These are phyloP conservation scores for Scheffersomyces spartinae DNA, from an alignment of 805 yeast genomes.

Conservation along the genomic window DNA sequence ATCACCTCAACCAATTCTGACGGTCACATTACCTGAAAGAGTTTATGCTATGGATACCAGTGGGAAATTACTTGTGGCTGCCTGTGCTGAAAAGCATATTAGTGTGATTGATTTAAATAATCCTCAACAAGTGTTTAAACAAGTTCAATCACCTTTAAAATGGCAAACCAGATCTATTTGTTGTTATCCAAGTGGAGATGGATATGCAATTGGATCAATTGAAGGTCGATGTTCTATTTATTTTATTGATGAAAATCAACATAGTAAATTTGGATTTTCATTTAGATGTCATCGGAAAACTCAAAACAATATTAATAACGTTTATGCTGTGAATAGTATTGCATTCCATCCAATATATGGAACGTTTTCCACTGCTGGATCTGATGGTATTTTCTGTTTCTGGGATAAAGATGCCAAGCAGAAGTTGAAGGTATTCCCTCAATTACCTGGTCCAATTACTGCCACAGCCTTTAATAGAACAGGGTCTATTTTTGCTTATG, in stretches of 20 bases:
- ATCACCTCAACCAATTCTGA: constrained; percentile 69
- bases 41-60: constrained; percentile 82
- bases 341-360: constrained; percentile 84
- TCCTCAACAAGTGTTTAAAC: constrained; percentile 75
- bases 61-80: constrained; percentile 80
- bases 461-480: constrained; percentile 71
- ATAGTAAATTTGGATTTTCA: constrained; percentile 63
- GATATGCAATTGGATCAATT: constrained; percentile 84
- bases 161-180: constrained; percentile 77
- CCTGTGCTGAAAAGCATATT: constrained; percentile 82
- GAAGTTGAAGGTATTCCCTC: constrained; percentile 71
- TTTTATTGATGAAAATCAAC: constrained; percentile 77
- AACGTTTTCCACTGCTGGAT: constrained; percentile 87
- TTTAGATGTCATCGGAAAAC: constrained; percentile 89
- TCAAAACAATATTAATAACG: constrained; percentile 36
- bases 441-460: constrained; percentile 56
- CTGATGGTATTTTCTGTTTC: constrained; percentile 86
- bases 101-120: constrained; percentile 66
- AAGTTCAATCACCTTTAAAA: constrained; percentile 65
- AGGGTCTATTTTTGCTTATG: constrained; percentile 84
- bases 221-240: constrained; percentile 96
- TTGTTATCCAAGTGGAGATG: constrained; percentile 87
- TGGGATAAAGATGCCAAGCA: constrained; percentile 95
- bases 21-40: constrained; percentile 77
- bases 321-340: constrained; percentile 73